These are phyloP conservation scores for Cladosporium colombiae DNA, from an alignment of 2,329 filamentous ascomycete species.

Conservation along the genomic window DNA sequence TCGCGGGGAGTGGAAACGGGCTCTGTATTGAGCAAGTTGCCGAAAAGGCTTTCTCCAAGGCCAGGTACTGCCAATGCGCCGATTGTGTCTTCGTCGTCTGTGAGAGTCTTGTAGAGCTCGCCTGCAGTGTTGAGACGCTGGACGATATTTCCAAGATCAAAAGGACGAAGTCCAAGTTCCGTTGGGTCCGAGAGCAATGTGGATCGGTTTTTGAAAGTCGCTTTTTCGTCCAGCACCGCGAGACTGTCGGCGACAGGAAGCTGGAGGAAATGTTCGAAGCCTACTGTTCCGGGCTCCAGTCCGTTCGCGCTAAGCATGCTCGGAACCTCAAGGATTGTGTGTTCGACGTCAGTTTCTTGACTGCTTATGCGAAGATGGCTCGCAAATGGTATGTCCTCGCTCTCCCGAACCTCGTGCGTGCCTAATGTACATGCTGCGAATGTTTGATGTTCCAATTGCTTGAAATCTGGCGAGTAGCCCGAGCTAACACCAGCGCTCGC, in stretches of 20 bases:
- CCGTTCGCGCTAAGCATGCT: conserved; percentile 51
- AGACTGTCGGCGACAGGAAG: conserved; percentile 44
- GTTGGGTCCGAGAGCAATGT: conserved; percentile 28
- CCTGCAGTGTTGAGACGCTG: conserved; percentile 30
- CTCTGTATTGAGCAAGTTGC: conserved; percentile 28
- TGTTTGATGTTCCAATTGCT: conserved; percentile 22
- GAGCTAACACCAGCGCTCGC: conserved; percentile 6
- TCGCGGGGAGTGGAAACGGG: conserved; percentile 22
- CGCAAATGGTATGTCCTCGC: conserved; percentile 13
- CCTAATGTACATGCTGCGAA: conserved; percentile 26
- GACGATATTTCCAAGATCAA: conserved; percentile 27
- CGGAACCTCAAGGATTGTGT: conserved; percentile 43
- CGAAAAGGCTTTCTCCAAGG: conserved; percentile 34
- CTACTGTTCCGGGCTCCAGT: conserved; percentile 48
- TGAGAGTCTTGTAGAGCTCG: conserved; percentile 16
- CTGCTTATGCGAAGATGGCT: background rate
- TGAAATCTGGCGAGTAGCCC: conserved; percentile 25
- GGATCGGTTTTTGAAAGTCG: conserved; percentile 24
- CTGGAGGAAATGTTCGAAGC: conserved; percentile 51
- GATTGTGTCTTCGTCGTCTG: background rate
- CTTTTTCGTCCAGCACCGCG: conserved; percentile 21
- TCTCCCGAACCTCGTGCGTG: background rate
- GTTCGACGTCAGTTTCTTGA: conserved; percentile 12
- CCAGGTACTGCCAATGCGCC: conserved; percentile 24
- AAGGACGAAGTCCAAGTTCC: conserved; percentile 29